Evolutionary conservation across 306 rosid species (phyloP), one percentile per base, ranked within the genome.

Genomic region (Acmispon strigosus): DNA sequence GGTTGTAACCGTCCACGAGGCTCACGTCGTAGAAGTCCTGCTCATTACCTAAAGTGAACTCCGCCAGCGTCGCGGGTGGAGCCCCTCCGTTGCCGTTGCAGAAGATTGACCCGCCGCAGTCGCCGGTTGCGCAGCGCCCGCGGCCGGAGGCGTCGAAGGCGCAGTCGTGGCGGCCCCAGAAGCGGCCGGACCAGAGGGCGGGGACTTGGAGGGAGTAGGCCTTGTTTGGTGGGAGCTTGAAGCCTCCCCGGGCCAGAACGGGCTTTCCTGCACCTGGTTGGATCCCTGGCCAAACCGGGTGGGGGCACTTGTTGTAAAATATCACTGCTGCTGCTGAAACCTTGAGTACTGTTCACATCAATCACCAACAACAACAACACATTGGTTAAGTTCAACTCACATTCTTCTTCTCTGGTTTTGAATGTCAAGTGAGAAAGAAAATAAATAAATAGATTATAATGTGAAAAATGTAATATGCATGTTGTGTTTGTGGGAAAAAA

Each of bases 121-220:
- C 97, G 0, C 98, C 98, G 0, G 98, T 90, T 73, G 97, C 94
- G 70, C 98, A 93, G 10, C 74, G 86, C 4, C 98, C 98, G 0
- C 78, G 85, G 0, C 97, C 97, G 10, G 90, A 45, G 16, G 94
- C 62, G 76, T 93, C 94, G 79, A 93, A 93, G 58, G 88, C 17
- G 80, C 98, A 93, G 64, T 89, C 98, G 39, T 93, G 96, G 34
- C 98, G 96, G 51, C 96, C 98, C 98, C 98, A 93, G 81, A 93
- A 74, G 69, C 98, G 97, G 70, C 98, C 98, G 1, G 98, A 90
- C 98, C 98, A 93, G 70, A 86, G 96, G 0, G 92, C 75, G 0
- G 98, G 98, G 41, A 94, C 80, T 17, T 43, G 78, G 60, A 94
- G 90, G 0, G 90, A 2, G 78, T 79, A 58, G 72, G 83, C 90